Evolutionary conservation across 2,329 filamentous ascomycete genomes (phyloP).

Genomic region (Lasiodiplodia theobromae): DNA sequence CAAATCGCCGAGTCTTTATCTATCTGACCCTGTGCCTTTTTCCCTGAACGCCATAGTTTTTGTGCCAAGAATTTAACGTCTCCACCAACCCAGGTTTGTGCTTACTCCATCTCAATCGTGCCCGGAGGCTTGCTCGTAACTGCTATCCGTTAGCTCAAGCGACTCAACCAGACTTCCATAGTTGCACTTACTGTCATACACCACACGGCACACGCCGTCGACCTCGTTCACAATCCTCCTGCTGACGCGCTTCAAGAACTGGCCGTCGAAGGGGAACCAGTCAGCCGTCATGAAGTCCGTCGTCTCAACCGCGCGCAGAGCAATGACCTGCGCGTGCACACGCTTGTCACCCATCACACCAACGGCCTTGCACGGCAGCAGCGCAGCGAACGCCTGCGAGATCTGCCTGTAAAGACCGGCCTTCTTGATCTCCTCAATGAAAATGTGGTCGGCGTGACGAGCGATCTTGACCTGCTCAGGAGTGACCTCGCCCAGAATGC

Average conservation of each 20-base stretch:
- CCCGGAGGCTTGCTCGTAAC: slow-evolving; percentile 72
- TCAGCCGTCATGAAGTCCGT: slow-evolving; percentile 79
- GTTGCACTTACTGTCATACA: slow-evolving; percentile 67
- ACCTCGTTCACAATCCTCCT: slow-evolving; percentile 79
- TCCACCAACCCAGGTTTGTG: not conserved
- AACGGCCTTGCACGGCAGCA: slow-evolving; percentile 70
- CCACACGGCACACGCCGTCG: slow-evolving; percentile 72
- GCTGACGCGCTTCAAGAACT: slow-evolving; percentile 70
- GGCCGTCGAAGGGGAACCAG: slow-evolving; percentile 69
- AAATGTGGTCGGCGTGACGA: slow-evolving; percentile 78
- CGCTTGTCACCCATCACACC: slow-evolving; percentile 75
- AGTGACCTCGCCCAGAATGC: slow-evolving; percentile 85
- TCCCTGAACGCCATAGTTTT: slow-evolving; percentile 26
- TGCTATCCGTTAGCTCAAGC: slow-evolving; percentile 37
- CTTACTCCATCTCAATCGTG: slow-evolving; percentile 77
- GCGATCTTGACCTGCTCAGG: slow-evolving; percentile 79
- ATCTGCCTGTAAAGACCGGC: slow-evolving; percentile 77
- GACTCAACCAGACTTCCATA: slow-evolving; percentile 3
- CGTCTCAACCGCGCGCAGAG: slow-evolving; percentile 67
- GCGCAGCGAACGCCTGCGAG: slow-evolving; percentile 73
- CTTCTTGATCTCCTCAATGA: slow-evolving; percentile 75
- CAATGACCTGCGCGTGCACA: slow-evolving; percentile 68
- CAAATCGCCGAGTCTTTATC: not conserved
- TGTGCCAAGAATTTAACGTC: slow-evolving; percentile 10
- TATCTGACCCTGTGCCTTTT: slow-evolving; percentile 7